Evolutionary conservation across 1,284 basidiomycete genomes (phyloP), one percentile per base, ranked within the genome.

Genomic region (Trichosporon coremiiforme): DNA sequence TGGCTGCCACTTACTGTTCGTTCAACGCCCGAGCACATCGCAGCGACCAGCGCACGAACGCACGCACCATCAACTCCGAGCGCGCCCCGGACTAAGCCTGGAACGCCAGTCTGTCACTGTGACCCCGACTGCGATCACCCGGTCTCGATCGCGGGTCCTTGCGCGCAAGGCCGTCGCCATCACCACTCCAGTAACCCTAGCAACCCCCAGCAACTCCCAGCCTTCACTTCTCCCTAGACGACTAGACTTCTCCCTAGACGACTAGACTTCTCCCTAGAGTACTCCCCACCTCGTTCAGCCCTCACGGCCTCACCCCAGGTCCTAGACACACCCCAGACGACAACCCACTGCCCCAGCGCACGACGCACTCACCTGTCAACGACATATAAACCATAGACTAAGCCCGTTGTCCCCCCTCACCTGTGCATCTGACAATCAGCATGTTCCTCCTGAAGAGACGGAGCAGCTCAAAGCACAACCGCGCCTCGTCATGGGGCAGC

Each of bases 361-460:
- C 4, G 17, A 10, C 41, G 10, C 41, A 9, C 41, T 17, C 41
- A n/a, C 41, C 15, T 45, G 41, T 45, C 41, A 45, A 45, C 41
- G 17, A 53, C 47, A 53, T 22, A 53, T 53, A 53, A 22, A 53
- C 47, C 47, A 53, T 22, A 5, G 20, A 20, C n/a, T 33, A 33
- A 33, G 33, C 33, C 20, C 47, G 2, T 9, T 6, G 13, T 1
- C 47, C 17, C 8, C 33, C 33, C n/a, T n/a, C n/a, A n/a, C 36
- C 10, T 38, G 36, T 38, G 36, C 36, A 38, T 10, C 47, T 22
- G 9, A 53, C 47, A 53, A 53, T 41, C 45, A 53, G 29, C 29
- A 57, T 57, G 55, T 57, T 57, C 29, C 55, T 57, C 55, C 29
- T 57, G 55, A 57, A 57, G 55, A 4, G 55, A 5, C 9, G 29